Evolutionary conservation across 805 yeast genomes (phyloP).

Genomic region (Dipodascus albidus): DNA sequence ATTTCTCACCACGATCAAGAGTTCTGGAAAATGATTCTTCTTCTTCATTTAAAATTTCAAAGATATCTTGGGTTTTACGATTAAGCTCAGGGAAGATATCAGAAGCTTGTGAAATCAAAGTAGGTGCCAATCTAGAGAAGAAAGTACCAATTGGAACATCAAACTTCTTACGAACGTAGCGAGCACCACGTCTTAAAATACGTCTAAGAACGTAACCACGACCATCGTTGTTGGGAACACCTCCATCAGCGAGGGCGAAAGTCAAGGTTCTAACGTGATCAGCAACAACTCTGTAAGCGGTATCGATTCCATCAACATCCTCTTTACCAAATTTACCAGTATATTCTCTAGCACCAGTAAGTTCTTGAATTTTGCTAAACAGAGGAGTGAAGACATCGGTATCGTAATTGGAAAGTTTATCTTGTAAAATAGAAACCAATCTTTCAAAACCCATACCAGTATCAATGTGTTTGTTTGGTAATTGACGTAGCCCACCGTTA

Average conservation of each 20-base stretch:
- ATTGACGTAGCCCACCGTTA: slow-evolving; percentile 61
- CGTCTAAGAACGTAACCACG: slow-evolving; percentile 97
- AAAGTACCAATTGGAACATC: slow-evolving; percentile 90
- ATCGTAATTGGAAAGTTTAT: slow-evolving; percentile 87
- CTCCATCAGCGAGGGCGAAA: slow-evolving; percentile 95
- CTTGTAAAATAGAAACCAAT: slow-evolving; percentile 86
- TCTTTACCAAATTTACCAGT: slow-evolving; percentile 88
- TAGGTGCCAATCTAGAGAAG: slow-evolving; percentile 86
- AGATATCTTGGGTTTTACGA: slow-evolving; percentile 58
- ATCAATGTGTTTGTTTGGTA: slow-evolving; percentile 93
- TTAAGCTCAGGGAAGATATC: slow-evolving; percentile 88
- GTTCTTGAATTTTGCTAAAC: slow-evolving; percentile 75
- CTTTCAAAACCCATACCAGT: slow-evolving; percentile 99
- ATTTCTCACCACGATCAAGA: slow-evolving; percentile 93
- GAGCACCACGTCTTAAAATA: slow-evolving; percentile 93
- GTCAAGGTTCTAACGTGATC: slow-evolving; percentile 97
- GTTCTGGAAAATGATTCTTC: slow-evolving; percentile 93
- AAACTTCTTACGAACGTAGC: slow-evolving; percentile 94
- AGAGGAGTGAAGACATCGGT: slow-evolving; percentile 93
- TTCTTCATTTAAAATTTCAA: slow-evolving; percentile 91
- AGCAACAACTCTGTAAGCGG: slow-evolving; percentile 96
- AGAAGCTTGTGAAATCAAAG: slow-evolving; percentile 76
- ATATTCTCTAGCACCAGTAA: slow-evolving; percentile 87
- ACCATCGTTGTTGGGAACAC: slow-evolving; percentile 98
- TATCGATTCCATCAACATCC: slow-evolving; percentile 89